phyloP scores from a whole-genome alignment of 805 yeast genomes.

The Yueomyces sp. region DNA sequence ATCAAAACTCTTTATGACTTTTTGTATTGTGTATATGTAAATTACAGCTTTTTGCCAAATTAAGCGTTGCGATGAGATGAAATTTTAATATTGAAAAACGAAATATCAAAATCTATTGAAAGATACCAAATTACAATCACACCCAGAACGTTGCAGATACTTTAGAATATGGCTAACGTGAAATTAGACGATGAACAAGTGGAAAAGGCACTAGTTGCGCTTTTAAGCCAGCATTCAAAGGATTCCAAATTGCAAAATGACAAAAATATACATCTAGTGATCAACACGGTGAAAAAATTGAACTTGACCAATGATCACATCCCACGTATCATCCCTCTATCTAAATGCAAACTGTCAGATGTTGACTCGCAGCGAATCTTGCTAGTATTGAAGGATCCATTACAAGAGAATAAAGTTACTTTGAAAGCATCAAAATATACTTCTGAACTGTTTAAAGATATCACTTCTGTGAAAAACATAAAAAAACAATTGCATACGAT shows the following conservation, averaged over 20 bases:
- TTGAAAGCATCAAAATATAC: slow-evolving; percentile 41
- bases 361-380: slow-evolving; percentile 38
- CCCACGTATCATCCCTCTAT: slow-evolving; percentile 48
- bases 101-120: too few species aligned
- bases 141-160: too few species aligned
- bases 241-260: slow-evolving; percentile 17
- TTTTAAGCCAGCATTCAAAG: slow-evolving; percentile 19
- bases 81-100: too few species aligned
- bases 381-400: slow-evolving; percentile 64
- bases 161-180: too few species aligned
- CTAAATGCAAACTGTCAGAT: slow-evolving; percentile 34
- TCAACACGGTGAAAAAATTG: slow-evolving; percentile 33
- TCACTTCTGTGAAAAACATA: slow-evolving; percentile 45
- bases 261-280: slow-evolving; percentile 25
- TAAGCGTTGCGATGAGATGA: too few species aligned
- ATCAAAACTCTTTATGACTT: too few species aligned
- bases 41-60: too few species aligned
- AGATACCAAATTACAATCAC: too few species aligned
- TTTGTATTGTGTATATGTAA: too few species aligned
- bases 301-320: slow-evolving; percentile 33
- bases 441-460: slow-evolving; percentile 46
- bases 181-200: slow-evolving; percentile 1
- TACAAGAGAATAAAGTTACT: slow-evolving; percentile 37
- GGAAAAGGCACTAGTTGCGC: slow-evolving; percentile 12
- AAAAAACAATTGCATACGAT: slow-evolving; percentile 32